Base-by-base conservation (phyloP, 2,329 filamentous ascomycete genomes). In the Fusarium fujikuroi region DNA sequence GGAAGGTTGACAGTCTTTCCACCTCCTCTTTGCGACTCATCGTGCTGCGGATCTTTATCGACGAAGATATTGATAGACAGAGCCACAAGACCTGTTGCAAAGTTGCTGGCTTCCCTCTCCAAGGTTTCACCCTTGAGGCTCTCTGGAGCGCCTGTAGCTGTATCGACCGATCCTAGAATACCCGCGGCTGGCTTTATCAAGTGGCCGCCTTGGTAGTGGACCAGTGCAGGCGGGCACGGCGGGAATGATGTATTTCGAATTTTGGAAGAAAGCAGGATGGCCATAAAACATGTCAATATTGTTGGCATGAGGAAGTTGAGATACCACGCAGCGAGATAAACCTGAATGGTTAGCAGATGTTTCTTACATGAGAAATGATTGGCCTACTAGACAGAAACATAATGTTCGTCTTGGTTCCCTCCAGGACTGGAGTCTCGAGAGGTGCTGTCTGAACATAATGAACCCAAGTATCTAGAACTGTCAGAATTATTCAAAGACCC, bases 111-210 rank as follows among this genome's bases (percentile, higher is more conserved):
- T 80, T 95, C 93, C 66, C 92, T 88, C 78, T 95, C 93, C 1
- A 93, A 91, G 0, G 93, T 91, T 78, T 95, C 93, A 46, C 93
- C 93, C 77, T 93, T 92, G 80, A 93, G 88, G 69, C 92, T 92
- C 78, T 96, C 92, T 0, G 93, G 91, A 1, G 93, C 93, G 5
- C 93, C 93, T 0, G 93, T 95, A 0, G 91, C 88, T 70, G 91
- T 93, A 67, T 94, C 92, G 34, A 90, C 87, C 46, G 91, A 93
- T 5, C 92, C 93, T 0, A 95, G 81, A 0, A 93, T 88, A 2
- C 93, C 93, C 3, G 93, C 88, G 57, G 89, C 89, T 1, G 93
- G 93, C 77, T 93, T 94, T 76, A 95, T 90, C 2, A 94, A 84
- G 18, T 91, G 91, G 10, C 93, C 93, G 0, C 90, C 91, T 63